Evolutionary conservation across 768 basidiomycete genomes (phyloP).

Genomic region (Auricularia cornea): DNA sequence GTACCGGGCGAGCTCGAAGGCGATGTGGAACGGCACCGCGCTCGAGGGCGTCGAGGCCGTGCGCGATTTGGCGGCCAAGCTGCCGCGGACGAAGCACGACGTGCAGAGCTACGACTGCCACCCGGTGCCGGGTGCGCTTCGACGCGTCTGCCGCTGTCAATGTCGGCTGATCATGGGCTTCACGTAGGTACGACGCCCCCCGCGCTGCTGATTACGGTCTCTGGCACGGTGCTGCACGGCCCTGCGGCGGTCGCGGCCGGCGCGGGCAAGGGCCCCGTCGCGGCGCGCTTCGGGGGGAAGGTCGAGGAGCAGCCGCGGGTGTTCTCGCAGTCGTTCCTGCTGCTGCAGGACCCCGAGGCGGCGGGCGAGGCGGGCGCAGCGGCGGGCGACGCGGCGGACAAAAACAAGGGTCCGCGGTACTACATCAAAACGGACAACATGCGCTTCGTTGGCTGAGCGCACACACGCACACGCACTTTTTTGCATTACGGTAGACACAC

Average conservation of each 20-base stretch:
- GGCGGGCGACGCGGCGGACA: constrained; percentile 3
- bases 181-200: constrained; percentile 72
- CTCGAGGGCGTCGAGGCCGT: constrained; percentile 66
- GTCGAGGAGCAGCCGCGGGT: constrained; percentile 74
- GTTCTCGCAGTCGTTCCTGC: constrained; percentile 82
- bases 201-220: constrained; percentile 68
- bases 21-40: constrained; percentile 82
- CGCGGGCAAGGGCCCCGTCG: constrained; percentile 27
- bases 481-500: no score
- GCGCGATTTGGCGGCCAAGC: constrained; percentile 54
- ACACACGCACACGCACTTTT: no score
- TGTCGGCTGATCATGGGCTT: no score
- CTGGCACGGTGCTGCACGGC: constrained; percentile 51
- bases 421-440: constrained; percentile 72
- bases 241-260: constrained; percentile 14
- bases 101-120: constrained; percentile 86
- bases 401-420: constrained; percentile 49
- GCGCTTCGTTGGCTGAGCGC: constrained; percentile 65
- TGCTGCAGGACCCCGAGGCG: constrained; percentile 21
- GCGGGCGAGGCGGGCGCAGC: background rate
- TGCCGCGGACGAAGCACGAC: constrained; percentile 64
- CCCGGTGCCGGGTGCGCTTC: constrained; percentile 64
- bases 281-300: constrained; percentile 27
- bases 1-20: constrained; percentile 65
- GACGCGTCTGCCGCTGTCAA: constrained; percentile 12